These are phyloP conservation scores for Solanum virginianum DNA, from an alignment of 257 asterid genomes.

Conservation along the genomic window DNA sequence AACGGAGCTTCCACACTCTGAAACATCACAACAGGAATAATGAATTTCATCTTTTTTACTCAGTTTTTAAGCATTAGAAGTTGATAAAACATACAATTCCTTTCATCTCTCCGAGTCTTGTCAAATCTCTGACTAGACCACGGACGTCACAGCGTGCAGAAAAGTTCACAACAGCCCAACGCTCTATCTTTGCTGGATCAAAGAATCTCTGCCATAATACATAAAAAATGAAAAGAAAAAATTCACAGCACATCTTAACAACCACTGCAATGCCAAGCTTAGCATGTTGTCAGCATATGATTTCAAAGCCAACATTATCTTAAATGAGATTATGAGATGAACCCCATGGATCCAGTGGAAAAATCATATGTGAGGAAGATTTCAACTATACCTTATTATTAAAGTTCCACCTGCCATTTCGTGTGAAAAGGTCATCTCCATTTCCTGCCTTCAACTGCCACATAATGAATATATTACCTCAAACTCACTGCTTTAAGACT, in stretches of 20 bases:
- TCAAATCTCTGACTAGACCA: conserved; percentile 46
- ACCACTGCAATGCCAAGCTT: neutral
- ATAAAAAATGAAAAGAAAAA: neutral
- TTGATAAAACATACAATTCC: conserved; percentile 56
- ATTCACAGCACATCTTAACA: neutral
- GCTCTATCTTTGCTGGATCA: conserved; percentile 53
- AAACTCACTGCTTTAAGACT: neutral
- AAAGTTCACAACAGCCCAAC: conserved; percentile 86
- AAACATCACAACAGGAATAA: neutral
- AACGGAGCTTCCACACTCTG: conserved; percentile 65
- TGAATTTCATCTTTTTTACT: neutral
- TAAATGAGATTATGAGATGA: neutral
- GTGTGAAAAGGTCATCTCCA: conserved; percentile 65
- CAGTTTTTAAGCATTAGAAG: conserved; percentile 10
- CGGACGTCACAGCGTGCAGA: conserved; percentile 74
- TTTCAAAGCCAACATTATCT: neutral
- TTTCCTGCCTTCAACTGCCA: conserved; percentile 76
- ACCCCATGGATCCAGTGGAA: neutral
- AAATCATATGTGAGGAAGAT: neutral
- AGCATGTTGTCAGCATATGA: neutral
- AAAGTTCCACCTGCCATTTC: conserved; percentile 89
- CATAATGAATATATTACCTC: neutral
- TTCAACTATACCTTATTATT: conserved; percentile 50
- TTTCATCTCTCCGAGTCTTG: conserved; percentile 53
- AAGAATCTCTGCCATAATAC: conserved; percentile 38